Conservation (phyloP, 2,329 filamentous ascomycete genomes). For the Penicillium sp. region DNA sequence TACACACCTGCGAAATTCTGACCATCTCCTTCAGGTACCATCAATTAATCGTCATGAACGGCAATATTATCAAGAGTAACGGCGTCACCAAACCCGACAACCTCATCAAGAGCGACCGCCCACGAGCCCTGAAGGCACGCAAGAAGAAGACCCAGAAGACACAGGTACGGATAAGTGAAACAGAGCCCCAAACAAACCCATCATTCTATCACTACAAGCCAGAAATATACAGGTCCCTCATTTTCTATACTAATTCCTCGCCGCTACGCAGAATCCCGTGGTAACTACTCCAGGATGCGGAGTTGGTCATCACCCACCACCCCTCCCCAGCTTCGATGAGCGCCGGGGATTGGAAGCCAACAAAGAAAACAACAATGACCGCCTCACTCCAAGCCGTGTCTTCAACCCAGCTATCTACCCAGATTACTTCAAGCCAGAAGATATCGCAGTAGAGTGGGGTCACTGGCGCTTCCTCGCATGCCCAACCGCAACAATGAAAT, state of each 20-base stretch:
- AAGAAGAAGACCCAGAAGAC: not conserved
- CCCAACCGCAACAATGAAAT: conserved; percentile 3
- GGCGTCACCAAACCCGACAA: not conserved
- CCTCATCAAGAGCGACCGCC: not conserved
- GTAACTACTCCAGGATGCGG: not conserved
- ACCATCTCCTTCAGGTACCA: not conserved
- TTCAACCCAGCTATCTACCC: conserved; percentile 2
- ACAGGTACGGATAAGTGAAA: not conserved
- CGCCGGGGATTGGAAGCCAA: not conserved
- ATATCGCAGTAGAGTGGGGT: conserved; percentile 12
- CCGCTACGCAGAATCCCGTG: not conserved
- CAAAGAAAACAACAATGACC: not conserved
- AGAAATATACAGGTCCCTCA: not conserved
- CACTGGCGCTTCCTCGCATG: conserved; percentile 8
- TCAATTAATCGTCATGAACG: not conserved
- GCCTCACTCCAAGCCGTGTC: not conserved
- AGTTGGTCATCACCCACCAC: not conserved
- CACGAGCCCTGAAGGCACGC: not conserved
- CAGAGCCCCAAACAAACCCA: not conserved
- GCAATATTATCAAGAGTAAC: not conserved
- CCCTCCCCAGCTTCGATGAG: not conserved
- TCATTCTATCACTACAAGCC: not conserved
- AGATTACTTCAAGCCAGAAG: not conserved
- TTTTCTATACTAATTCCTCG: not conserved
- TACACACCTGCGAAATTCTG: not conserved